Evolutionary conservation across 768 basidiomycete species (phyloP), one percentile per base, ranked within the genome.

Genomic region (Lepiota subincarnata): DNA sequence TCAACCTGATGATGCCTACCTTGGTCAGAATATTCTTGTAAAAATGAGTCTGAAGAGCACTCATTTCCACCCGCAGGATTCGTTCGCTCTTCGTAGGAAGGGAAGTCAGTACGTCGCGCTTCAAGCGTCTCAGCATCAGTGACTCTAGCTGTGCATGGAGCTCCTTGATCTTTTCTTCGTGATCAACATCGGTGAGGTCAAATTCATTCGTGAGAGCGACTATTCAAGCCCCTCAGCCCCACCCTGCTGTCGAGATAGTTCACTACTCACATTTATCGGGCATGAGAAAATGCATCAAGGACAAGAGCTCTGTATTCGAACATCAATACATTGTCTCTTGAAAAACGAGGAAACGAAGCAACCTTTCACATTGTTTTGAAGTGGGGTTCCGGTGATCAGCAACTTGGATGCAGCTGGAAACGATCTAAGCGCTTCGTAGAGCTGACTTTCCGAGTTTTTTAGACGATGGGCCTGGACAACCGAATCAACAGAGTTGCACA

Each of bases 341-440:
- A 31, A 36, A 43, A 47, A 20, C 6, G 19, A 36, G 18, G 41
- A 53, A 31, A n/a, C 52, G 49, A 24, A 63, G 76, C 40, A 61
- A 93, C 95, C 95, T 77, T 93, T 98, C 62, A 99, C 96, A 66
- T 97, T 99, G 74, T 99, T 99, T 69, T 99, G 97, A 50, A 99
- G 75, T 20, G 97, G 97, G 1, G 97, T 99, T 13, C 97, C 97
- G 0, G 97, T 99, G 66, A 99, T 98, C 61, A 99, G 83, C 52
- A 99, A 79, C 72, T 96, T 94, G 35, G 90, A 93, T 3, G 89
- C 87, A 40, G 93, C 87, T 43, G 84, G 80, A 74, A 98, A 99
- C 57, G 89, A 82, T 63, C 83, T 78, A 50, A 99, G 76, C 4
- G 95, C 95, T 66, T 98, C 93, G 69, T 98, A 98, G 49, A 99